Conservation (phyloP, 495 filamentous ascomycete genomes). For the Hypoxylon intermedium region DNA sequence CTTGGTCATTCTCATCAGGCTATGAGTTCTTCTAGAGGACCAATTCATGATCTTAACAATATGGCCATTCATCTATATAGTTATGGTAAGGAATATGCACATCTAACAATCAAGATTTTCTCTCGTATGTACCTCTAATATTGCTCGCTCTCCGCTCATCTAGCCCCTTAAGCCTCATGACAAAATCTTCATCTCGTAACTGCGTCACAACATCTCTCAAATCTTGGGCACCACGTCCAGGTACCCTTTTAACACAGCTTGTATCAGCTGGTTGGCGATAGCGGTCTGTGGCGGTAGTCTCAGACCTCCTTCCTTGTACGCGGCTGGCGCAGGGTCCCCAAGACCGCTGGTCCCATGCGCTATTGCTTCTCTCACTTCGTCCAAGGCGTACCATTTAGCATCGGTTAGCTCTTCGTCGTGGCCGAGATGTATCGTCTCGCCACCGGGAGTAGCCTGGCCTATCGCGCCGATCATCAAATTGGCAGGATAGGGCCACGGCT, state of each 20-base stretch:
- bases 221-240: slow-evolving; percentile 49
- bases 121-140: too few relatives aligned
- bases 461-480: slow-evolving; percentile 96
- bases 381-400: slow-evolving; percentile 83
- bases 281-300: slow-evolving; percentile 77
- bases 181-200: background rate
- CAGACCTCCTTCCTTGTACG: slow-evolving; percentile 75
- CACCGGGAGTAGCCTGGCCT: slow-evolving; percentile 79
- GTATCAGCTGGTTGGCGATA: slow-evolving; percentile 77
- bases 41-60: too few relatives aligned
- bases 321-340: slow-evolving; percentile 65
- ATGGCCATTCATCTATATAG: too few relatives aligned
- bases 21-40: too few relatives aligned
- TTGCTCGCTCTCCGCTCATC: background rate
- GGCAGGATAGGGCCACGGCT: slow-evolving; percentile 73
- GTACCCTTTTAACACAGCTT: slow-evolving; percentile 54
- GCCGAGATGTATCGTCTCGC: slow-evolving; percentile 80
- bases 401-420: slow-evolving; percentile 91
- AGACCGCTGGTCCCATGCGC: slow-evolving; percentile 67
- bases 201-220: slow-evolving; percentile 14
- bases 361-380: slow-evolving; percentile 71
- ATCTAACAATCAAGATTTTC: background rate
- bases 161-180: background rate
- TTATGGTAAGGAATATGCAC: too few relatives aligned
- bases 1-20: too few relatives aligned